These are phyloP conservation scores for Aaosphaeria pasadenensis DNA, from an alignment of 2,329 filamentous ascomycete species.

Conservation along the genomic window DNA sequence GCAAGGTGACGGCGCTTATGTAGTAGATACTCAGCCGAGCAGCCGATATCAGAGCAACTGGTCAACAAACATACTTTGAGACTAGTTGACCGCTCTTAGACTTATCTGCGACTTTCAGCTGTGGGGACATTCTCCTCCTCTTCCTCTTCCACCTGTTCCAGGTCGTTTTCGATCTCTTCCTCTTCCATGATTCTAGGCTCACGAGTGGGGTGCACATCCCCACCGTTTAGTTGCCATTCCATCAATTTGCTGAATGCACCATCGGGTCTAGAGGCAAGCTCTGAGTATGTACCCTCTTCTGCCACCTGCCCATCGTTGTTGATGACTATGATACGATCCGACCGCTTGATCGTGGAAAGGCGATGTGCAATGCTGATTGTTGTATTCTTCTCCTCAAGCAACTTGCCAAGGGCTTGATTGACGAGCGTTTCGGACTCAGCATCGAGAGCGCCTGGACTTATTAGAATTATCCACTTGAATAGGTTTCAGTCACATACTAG, in stretches of 20 bases:
- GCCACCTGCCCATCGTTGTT: slow-evolving; percentile 83
- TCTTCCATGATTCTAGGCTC: slow-evolving; percentile 44
- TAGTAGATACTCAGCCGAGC: too few species aligned
- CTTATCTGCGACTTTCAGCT: neutral
- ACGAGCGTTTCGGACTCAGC: slow-evolving; percentile 96
- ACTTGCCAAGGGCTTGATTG: slow-evolving; percentile 78
- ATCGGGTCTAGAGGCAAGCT: slow-evolving; percentile 68
- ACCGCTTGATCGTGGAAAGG: slow-evolving; percentile 92
- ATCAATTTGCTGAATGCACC: slow-evolving; percentile 94
- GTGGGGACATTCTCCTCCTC: slow-evolving; percentile 6
- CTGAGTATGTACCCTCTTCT: slow-evolving; percentile 79
- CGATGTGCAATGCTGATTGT: slow-evolving; percentile 98
- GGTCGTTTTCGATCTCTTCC: slow-evolving; percentile 49
- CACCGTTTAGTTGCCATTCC: slow-evolving; percentile 97
- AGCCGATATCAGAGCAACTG: too few species aligned
- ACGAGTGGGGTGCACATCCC: slow-evolving; percentile 32
- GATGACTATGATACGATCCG: slow-evolving; percentile 90
- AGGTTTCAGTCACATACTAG: slow-evolving; percentile 51
- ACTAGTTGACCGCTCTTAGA: too few species aligned
- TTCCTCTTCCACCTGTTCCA: slow-evolving; percentile 37
- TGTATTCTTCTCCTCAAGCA: slow-evolving; percentile 85
- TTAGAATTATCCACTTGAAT: neutral
- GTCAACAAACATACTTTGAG: too few species aligned
- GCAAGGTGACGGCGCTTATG: too few species aligned
- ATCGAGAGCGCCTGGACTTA: slow-evolving; percentile 65